Percentiles rank a stretch among this genome's conserved stretches.
phyloP scores from a whole-genome alignment of 2,329 filamentous ascomycete species.

The Mollisiaceae sp. region DNA sequence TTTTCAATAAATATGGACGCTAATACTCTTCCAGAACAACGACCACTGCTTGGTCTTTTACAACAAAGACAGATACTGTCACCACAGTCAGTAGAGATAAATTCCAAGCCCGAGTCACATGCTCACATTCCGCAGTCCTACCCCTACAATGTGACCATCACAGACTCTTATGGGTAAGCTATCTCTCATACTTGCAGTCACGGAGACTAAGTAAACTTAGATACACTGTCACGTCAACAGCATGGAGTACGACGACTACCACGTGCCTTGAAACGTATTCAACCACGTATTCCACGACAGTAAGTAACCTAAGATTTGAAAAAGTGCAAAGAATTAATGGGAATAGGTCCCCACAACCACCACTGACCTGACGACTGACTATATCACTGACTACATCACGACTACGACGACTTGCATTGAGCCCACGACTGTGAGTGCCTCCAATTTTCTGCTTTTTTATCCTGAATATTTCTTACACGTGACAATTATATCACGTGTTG shows the following conservation, averaged over 20 bases:
- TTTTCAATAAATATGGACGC: neutral
- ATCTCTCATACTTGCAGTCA: neutral
- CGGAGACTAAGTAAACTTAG: neutral
- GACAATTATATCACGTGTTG: neutral
- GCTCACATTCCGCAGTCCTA: slow-evolving; percentile 21
- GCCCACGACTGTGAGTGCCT: slow-evolving; percentile 13
- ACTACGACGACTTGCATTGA: slow-evolving; percentile 15
- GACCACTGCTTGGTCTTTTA: slow-evolving; percentile 18
- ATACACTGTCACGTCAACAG: slow-evolving; percentile 28
- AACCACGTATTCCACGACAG: slow-evolving; percentile 17
- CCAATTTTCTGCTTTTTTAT: neutral
- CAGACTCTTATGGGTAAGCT: slow-evolving; percentile 25
- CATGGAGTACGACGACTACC: slow-evolving; percentile 25
- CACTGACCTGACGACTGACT: slow-evolving; percentile 2
- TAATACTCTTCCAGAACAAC: slow-evolving; percentile 1
- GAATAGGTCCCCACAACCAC: slow-evolving; percentile 1
- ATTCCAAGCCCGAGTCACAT: neutral
- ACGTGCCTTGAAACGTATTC: slow-evolving; percentile 8
- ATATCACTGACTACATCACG: slow-evolving; percentile 14
- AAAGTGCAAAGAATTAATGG: neutral
- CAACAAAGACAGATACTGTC: slow-evolving; percentile 18
- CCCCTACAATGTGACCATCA: slow-evolving; percentile 30
- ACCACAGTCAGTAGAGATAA: slow-evolving; percentile 21
- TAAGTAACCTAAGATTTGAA: neutral
- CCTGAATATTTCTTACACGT: neutral